A percentile compares a stretch with the other conserved stretches of the same genome.
Evolutionary conservation across 495 filamentous ascomycete genomes (phyloP).

Genomic region (Aspergillus leporis): DNA sequence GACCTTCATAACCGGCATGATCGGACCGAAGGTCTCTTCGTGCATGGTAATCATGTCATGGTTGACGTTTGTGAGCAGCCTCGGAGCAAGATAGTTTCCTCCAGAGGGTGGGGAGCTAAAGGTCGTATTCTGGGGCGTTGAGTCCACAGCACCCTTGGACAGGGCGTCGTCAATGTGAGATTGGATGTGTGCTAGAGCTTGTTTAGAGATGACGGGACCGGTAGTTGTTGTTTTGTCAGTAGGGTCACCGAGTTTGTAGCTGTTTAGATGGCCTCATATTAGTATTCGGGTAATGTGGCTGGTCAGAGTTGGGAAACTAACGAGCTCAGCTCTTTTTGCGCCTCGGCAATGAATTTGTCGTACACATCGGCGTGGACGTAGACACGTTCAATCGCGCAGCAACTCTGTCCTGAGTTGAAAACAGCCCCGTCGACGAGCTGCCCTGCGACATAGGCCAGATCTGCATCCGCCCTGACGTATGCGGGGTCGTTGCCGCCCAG

Average conservation of each 20-base stretch:
- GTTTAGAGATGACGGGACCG: slow-evolving; percentile 83
- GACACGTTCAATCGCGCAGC: slow-evolving; percentile 88
- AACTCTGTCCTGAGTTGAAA: slow-evolving; percentile 97
- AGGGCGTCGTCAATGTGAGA: slow-evolving; percentile 83
- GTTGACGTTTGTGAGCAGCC: slow-evolving; percentile 76
- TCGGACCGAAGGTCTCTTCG: slow-evolving; percentile 94
- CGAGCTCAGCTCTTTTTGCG: slow-evolving; percentile 70
- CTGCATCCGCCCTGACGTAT: slow-evolving; percentile 82
- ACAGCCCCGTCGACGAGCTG: slow-evolving; percentile 93
- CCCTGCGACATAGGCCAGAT: slow-evolving; percentile 84
- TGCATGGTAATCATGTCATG: slow-evolving; percentile 90
- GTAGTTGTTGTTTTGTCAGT: slow-evolving; percentile 74
- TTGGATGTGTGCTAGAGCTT: slow-evolving; percentile 68
- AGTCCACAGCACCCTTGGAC: slow-evolving; percentile 76
- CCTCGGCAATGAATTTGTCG: slow-evolving; percentile 72
- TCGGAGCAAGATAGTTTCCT: slow-evolving; percentile 86
- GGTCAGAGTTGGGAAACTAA: slow-evolving; percentile 15
- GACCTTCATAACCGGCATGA: slow-evolving; percentile 94
- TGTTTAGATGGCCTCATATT: slow-evolving; percentile 28
- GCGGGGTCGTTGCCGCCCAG: slow-evolving; percentile 94
- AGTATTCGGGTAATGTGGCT: not conserved
- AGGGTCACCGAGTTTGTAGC: slow-evolving; percentile 88
- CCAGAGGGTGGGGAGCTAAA: slow-evolving; percentile 66
- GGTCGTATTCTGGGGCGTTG: slow-evolving; percentile 77
- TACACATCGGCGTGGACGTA: slow-evolving; percentile 88